phyloP scores from a whole-genome alignment of 345 rosid species.

The Cardamine occulta region DNA sequence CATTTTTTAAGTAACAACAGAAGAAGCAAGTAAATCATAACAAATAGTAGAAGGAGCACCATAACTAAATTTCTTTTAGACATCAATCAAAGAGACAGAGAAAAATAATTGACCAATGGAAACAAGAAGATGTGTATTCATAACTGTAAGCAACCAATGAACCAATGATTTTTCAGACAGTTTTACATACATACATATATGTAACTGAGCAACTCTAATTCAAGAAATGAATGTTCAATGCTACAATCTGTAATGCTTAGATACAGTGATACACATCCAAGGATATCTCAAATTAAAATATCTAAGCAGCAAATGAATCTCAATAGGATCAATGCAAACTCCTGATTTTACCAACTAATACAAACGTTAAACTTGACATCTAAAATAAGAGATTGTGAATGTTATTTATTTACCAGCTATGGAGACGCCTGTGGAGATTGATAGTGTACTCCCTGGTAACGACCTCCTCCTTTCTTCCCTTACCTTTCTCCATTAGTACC shows the following conservation, averaged over 20 bases:
- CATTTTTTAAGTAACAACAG: background rate
- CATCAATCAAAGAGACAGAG: background rate
- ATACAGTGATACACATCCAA: too few species aligned
- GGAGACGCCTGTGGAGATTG: constrained; percentile 79
- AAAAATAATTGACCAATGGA: background rate
- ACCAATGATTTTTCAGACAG: background rate
- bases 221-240: background rate
- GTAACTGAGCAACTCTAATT: background rate
- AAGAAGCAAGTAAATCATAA: background rate
- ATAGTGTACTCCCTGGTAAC: constrained; percentile 79
- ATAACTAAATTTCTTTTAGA: too few species aligned
- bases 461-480: constrained; percentile 72
- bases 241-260: background rate
- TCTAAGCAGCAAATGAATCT: background rate
- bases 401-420: constrained; percentile 54
- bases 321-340: background rate
- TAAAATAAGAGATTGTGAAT: background rate
- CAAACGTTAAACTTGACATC: background rate
- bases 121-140: background rate
- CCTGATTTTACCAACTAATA: background rate
- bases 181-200: background rate
- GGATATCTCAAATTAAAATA: too few species aligned
- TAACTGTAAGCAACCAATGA: background rate
- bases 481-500: constrained; percentile 57
- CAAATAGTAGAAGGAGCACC: too few species aligned